Evolutionary conservation across 192 early-diverging fungal species (phyloP).

Genomic region (Coemansia guatemalensis): DNA sequence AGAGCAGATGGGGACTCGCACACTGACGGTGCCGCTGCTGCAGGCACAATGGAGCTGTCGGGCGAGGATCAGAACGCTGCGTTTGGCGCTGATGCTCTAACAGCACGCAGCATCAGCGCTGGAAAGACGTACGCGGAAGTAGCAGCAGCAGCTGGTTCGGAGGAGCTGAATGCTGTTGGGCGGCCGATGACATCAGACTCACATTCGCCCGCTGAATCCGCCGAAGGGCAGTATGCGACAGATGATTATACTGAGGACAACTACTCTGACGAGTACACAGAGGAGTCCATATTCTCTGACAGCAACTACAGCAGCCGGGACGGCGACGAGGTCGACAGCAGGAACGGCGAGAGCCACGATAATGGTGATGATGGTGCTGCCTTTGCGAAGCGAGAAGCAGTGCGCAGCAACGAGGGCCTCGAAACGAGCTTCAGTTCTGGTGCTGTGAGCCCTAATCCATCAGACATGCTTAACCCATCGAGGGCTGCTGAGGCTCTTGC

Average conservation of each 20-base stretch:
- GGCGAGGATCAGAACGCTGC: neutral
- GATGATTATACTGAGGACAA: slow-evolving; percentile 32
- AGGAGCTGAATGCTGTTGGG: neutral
- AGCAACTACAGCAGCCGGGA: slow-evolving; percentile 25
- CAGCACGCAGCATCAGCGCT: neutral
- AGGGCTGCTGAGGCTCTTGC: slow-evolving; percentile 28
- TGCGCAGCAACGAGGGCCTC: neutral
- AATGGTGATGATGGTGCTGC: slow-evolving; percentile 1
- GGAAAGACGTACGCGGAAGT: slow-evolving; percentile 22
- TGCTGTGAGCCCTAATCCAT: slow-evolving; percentile 22
- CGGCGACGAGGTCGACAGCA: slow-evolving; percentile 13
- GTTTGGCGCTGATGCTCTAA: neutral
- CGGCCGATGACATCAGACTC: slow-evolving; percentile 13
- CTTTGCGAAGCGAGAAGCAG: neutral
- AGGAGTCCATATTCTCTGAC: slow-evolving; percentile 47
- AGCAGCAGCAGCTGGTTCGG: slow-evolving; percentile 7
- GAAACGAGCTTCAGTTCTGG: slow-evolving; percentile 37
- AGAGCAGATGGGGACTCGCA: neutral
- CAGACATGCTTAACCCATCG: slow-evolving; percentile 7
- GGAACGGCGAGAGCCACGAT: slow-evolving; percentile 1
- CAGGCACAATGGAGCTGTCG: neutral
- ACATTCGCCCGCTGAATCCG: slow-evolving; percentile 10
- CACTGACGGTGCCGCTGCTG: neutral
- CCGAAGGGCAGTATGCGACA: slow-evolving; percentile 24
- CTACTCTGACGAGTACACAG: slow-evolving; percentile 40